These are phyloP conservation scores for Acer campestre DNA, from an alignment of 345 rosid genomes.

Conservation along the genomic window DNA sequence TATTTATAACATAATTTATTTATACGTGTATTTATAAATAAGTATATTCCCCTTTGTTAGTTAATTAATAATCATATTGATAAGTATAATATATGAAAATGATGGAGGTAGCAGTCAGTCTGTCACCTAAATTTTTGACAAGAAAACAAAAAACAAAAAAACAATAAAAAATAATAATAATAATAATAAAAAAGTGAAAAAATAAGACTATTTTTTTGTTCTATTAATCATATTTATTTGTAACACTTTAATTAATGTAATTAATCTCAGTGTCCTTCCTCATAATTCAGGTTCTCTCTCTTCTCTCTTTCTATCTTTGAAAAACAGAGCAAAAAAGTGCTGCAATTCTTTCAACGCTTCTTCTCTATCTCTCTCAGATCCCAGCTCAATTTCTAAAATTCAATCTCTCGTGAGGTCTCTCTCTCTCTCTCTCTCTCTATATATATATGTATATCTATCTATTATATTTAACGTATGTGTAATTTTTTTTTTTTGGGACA, in stretches of 20 bases:
- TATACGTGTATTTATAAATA: too few species aligned
- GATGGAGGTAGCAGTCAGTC: not conserved
- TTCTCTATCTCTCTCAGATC: not conserved
- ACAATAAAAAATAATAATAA: not conserved
- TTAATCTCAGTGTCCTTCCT: not conserved
- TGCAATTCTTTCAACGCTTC: not conserved
- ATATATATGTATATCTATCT: not conserved
- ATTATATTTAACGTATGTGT: not conserved
- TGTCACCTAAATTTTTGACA: not conserved
- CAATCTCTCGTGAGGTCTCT: conserved; percentile 12
- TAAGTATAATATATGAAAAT: not conserved
- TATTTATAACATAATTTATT: not conserved
- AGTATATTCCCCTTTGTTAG: too few species aligned
- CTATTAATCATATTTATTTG: not conserved
- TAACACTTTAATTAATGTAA: not conserved
- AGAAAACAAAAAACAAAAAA: not conserved
- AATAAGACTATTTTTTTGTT: not conserved
- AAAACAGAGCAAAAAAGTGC: conserved; percentile 11
- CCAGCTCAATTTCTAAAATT: conserved; percentile 1
- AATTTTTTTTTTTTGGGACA: not conserved
- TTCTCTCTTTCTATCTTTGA: not conserved
- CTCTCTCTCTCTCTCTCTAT: not conserved
- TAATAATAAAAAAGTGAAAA: not conserved
- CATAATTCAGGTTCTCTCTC: not conserved
- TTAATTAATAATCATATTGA: not conserved